Evolutionary conservation across 139 green algal genomes (phyloP).

Genomic region (Trebouxia sp.): DNA sequence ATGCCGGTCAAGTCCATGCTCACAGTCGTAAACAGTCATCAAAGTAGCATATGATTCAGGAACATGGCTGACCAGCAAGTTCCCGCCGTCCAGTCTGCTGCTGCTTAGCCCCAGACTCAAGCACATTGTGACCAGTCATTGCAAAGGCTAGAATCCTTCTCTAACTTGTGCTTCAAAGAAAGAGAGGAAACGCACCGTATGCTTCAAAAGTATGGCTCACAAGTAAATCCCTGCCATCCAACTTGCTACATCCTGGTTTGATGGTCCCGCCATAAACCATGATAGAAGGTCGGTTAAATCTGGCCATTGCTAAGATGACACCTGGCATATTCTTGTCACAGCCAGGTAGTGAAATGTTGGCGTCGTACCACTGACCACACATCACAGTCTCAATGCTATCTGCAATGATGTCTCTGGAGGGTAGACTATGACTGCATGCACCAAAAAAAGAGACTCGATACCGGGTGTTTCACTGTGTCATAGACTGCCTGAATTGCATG

Average conservation of each 20-base stretch:
- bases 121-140: too few species aligned
- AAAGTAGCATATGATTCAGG: too few species aligned
- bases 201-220: constrained; percentile 97
- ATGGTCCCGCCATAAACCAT: constrained; percentile 99
- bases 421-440: constrained; percentile 62
- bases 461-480: too few species aligned
- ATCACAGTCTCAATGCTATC: constrained; percentile 95
- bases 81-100: too few species aligned
- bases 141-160: too few species aligned
- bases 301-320: constrained; percentile 93
- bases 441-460: background rate
- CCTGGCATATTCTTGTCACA: constrained; percentile 99
- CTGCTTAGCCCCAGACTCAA: too few species aligned
- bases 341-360: constrained; percentile 86
- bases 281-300: constrained; percentile 93
- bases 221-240: constrained; percentile 71
- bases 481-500: too few species aligned
- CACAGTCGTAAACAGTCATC: too few species aligned
- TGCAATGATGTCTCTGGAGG: constrained; percentile 90
- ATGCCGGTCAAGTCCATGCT: too few species aligned
- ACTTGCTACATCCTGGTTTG: constrained; percentile 69
- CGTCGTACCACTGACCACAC: constrained; percentile 81
- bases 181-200: constrained; percentile 69
- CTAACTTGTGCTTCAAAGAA: too few species aligned
- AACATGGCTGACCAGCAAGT: too few species aligned